Evolutionary conservation across 192 early-diverging fungal species (phyloP).

Genomic region (Mortierella alpina): DNA sequence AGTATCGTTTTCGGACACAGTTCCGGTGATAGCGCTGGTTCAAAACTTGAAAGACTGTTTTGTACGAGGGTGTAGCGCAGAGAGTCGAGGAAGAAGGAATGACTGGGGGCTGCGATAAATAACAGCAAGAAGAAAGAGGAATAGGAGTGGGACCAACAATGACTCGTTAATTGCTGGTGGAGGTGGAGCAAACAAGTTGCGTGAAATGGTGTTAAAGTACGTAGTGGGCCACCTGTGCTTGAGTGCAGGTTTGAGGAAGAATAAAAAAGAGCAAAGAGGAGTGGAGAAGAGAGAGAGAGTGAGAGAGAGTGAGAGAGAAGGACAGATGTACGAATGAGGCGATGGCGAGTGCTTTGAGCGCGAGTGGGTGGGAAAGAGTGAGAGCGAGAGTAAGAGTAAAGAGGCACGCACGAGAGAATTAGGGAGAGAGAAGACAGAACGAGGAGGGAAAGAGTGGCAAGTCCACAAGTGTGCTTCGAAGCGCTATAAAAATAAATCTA

Average conservation of each 20-base stretch:
- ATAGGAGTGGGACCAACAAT: neutral
- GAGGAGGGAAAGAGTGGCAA: neutral
- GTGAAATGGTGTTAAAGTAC: too few relatives aligned
- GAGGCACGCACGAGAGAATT: neutral
- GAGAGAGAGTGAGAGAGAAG: too few relatives aligned
- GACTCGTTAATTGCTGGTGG: too few relatives aligned
- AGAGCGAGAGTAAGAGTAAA: neutral
- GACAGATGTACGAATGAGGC: neutral
- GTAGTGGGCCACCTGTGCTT: too few relatives aligned
- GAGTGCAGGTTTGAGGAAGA: neutral
- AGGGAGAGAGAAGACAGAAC: neutral
- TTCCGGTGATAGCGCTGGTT: neutral
- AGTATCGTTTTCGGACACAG: neutral
- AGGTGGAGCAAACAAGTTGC: too few relatives aligned
- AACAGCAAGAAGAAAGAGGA: neutral
- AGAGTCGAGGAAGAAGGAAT: neutral
- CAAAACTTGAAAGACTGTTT: too few relatives aligned
- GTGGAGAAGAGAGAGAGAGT: neutral
- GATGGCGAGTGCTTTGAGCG: too few relatives aligned
- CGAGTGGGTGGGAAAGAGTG: neutral
- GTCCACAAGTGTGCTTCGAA: slow-evolving; percentile 2
- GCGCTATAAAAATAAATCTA: slow-evolving; percentile 15
- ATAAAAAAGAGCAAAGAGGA: neutral
- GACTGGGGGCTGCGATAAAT: neutral
- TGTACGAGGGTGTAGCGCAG: neutral